Evolutionary conservation across 176 grass and related monocot species (phyloP).

Genomic region (Musa troglodytarum): DNA sequence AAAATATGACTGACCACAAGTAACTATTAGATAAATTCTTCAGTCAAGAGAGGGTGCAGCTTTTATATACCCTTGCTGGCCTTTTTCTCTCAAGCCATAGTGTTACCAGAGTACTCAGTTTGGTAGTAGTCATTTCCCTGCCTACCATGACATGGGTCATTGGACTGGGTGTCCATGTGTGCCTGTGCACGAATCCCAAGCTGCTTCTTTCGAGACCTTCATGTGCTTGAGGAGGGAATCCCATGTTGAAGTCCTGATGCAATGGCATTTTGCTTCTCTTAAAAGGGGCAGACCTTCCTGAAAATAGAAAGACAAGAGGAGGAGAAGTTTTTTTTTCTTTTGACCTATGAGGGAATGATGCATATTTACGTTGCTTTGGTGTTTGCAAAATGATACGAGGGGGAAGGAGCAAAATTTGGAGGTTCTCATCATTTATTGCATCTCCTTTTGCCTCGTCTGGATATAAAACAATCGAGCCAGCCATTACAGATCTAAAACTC

Average conservation of each 20-base stretch:
- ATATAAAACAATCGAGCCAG: too few species aligned
- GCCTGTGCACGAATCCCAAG: background rate
- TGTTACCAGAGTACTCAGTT: background rate
- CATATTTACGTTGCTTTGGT: too few species aligned
- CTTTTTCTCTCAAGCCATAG: background rate
- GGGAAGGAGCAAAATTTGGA: too few species aligned
- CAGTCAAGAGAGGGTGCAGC: background rate
- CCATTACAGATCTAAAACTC: too few species aligned
- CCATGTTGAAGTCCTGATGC: background rate
- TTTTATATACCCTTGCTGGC: background rate
- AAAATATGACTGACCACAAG: too few species aligned
- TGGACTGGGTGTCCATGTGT: background rate
- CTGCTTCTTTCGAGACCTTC: background rate
- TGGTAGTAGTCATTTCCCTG: slow-evolving; percentile 4
- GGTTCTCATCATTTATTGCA: too few species aligned
- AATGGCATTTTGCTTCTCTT: background rate
- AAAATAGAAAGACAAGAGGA: too few species aligned
- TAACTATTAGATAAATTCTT: background rate
- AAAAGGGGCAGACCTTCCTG: too few species aligned
- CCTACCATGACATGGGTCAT: background rate
- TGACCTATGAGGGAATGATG: too few species aligned
- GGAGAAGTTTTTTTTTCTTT: too few species aligned
- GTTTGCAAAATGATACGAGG: too few species aligned
- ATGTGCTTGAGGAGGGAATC: background rate
- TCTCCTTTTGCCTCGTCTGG: too few species aligned